Evolutionary conservation across 805 yeast species (phyloP).

Genomic region (Torulaspora franciscae): DNA sequence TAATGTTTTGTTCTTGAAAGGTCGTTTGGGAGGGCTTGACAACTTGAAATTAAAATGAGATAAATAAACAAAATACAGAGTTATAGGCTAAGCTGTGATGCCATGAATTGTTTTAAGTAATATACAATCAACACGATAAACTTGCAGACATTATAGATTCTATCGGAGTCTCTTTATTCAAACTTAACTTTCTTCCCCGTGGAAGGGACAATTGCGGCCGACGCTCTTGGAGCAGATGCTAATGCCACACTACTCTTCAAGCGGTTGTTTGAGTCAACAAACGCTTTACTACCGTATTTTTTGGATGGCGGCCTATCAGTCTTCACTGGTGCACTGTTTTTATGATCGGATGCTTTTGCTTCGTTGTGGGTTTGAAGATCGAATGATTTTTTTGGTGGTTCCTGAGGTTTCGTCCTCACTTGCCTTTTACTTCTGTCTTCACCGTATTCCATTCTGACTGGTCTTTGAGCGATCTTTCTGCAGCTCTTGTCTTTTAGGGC

Average conservation of each 20-base stretch:
- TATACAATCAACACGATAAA: neutral
- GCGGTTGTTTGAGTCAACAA: slow-evolving; percentile 43
- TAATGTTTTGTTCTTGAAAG: neutral
- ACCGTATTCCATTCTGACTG: slow-evolving; percentile 83
- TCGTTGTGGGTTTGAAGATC: slow-evolving; percentile 20
- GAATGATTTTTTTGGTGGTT: slow-evolving; percentile 22
- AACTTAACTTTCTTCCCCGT: slow-evolving; percentile 83
- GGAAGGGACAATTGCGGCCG: slow-evolving; percentile 83
- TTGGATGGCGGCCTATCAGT: slow-evolving; percentile 5
- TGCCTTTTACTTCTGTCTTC: slow-evolving; percentile 84
- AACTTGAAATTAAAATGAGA: neutral
- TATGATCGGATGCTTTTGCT: slow-evolving; percentile 10
- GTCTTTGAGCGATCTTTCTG: slow-evolving; percentile 63
- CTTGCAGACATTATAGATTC: neutral
- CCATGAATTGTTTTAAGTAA: neutral
- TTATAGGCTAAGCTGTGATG: neutral
- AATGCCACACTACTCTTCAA: slow-evolving; percentile 77
- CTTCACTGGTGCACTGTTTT: slow-evolving; percentile 5
- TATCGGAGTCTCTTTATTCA: slow-evolving; percentile 36
- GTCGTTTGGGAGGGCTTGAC: neutral
- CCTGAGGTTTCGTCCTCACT: slow-evolving; percentile 40
- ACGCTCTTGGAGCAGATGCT: slow-evolving; percentile 82
- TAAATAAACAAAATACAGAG: neutral
- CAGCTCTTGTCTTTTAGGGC: slow-evolving; percentile 73
- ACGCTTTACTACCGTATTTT: slow-evolving; percentile 5